A percentile compares a stretch with the other conserved stretches of the same genome.
These are phyloP conservation scores for Malus orientalis DNA, from an alignment of 306 rosid genomes.

Conservation along the genomic window DNA sequence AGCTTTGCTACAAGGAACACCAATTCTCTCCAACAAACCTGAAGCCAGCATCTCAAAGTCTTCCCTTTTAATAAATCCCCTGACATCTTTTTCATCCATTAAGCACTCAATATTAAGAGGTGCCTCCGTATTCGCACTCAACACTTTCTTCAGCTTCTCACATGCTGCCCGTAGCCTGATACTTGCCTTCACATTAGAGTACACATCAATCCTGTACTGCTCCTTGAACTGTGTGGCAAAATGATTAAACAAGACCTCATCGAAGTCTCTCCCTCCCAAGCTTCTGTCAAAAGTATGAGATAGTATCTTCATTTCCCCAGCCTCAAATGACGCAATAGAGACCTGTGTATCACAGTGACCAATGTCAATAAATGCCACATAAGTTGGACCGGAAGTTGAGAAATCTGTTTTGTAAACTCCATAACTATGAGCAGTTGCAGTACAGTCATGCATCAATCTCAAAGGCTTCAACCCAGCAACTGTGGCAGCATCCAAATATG, in stretches of 20 bases:
- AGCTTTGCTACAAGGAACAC: conserved; percentile 62
- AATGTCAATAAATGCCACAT: conserved; percentile 67
- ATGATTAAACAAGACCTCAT: conserved; percentile 64
- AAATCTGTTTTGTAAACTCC: conserved; percentile 72
- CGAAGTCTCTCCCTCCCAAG: conserved; percentile 86
- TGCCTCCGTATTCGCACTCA: conserved; percentile 94
- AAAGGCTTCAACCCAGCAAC: conserved; percentile 84
- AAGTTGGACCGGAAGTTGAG: conserved; percentile 24
- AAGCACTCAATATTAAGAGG: conserved; percentile 91
- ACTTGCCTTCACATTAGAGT: conserved; percentile 63
- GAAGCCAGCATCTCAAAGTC: conserved; percentile 80
- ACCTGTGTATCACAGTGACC: conserved; percentile 92
- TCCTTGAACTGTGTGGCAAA: conserved; percentile 59
- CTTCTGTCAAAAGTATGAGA: conserved; percentile 62
- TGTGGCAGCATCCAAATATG: conserved; percentile 70
- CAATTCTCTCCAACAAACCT: conserved; percentile 57
- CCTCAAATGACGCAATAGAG: conserved; percentile 56
- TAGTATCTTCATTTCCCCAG: conserved; percentile 55
- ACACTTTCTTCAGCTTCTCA: conserved; percentile 88
- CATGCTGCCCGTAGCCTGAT: conserved; percentile 75
- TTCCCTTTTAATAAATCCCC: conserved; percentile 80
- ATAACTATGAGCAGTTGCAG: conserved; percentile 89
- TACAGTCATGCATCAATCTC: conserved; percentile 87
- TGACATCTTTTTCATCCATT: conserved; percentile 98
- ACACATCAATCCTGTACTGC: conserved; percentile 57